Evolutionary conservation across 202 grass and related monocot genomes (phyloP).

Genomic region (Carex arenaria): DNA sequence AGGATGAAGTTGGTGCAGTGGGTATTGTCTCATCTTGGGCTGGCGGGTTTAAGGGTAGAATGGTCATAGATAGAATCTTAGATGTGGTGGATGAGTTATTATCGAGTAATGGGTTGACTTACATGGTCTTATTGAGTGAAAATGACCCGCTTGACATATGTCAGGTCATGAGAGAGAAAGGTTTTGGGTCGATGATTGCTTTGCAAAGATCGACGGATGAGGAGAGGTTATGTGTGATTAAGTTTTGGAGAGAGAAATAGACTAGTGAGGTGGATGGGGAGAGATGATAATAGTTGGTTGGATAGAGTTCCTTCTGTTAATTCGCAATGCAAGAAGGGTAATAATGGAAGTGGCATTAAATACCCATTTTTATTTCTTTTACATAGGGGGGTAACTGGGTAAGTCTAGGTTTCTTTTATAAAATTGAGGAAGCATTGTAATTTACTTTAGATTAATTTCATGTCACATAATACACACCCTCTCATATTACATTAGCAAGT

Average conservation of each 20-base stretch:
- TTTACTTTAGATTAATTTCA: background rate
- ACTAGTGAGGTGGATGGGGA: background rate
- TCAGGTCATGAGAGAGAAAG: conserved; percentile 65
- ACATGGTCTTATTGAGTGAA: conserved; percentile 63
- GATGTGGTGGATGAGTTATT: conserved; percentile 55
- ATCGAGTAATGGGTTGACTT: conserved; percentile 57
- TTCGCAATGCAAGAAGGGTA: background rate
- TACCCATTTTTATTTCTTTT: background rate
- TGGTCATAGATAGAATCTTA: conserved; percentile 85
- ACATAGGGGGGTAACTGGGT: no score
- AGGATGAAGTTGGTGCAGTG: conserved; percentile 63
- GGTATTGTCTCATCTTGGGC: conserved; percentile 93
- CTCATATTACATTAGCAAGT: background rate
- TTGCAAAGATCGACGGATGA: conserved; percentile 84
- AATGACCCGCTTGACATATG: conserved; percentile 74
- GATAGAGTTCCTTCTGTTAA: background rate
- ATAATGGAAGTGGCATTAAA: background rate
- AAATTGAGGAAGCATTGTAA: background rate
- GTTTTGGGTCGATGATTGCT: conserved; percentile 55
- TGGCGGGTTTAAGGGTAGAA: conserved; percentile 66
- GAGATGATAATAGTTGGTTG: background rate
- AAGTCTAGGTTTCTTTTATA: background rate
- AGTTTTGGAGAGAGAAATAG: conserved; percentile 62
- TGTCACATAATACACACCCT: background rate
- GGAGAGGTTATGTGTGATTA: conserved; percentile 80